A percentile compares a stretch with the other conserved stretches of the same genome.
Evolutionary conservation across 495 filamentous ascomycete genomes (phyloP).

Genomic region (Talaromyces adpressus): DNA sequence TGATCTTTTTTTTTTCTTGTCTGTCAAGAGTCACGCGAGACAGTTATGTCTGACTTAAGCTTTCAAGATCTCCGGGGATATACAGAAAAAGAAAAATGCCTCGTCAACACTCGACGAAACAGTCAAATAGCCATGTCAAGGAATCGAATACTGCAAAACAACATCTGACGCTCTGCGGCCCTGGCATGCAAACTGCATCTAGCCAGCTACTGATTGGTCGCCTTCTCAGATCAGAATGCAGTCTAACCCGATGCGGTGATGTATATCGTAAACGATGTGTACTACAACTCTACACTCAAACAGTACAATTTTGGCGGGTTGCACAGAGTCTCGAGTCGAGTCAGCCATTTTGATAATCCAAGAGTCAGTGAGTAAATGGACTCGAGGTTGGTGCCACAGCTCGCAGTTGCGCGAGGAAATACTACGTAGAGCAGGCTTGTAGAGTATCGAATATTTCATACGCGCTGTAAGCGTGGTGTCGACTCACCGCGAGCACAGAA

Average conservation of each 20-base stretch:
- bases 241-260: neutral
- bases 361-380: neutral
- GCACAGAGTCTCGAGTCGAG: neutral
- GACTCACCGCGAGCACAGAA: neutral
- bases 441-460: neutral
- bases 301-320: neutral
- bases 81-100: neutral
- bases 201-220: neutral
- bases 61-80: neutral
- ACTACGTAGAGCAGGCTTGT: neutral
- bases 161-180: neutral
- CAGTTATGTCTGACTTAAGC: neutral
- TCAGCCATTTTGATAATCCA: neutral
- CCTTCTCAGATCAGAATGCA: neutral
- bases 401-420: neutral
- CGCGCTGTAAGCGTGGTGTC: constrained; percentile 2
- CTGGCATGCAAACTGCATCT: neutral
- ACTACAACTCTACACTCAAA: neutral
- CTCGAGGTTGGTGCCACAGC: neutral
- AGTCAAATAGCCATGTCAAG: neutral
- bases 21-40: neutral
- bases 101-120: neutral
- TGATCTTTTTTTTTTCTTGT: neutral
- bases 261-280: neutral
- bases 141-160: neutral